Percentiles rank a stretch among this genome's conserved stretches.
Conservation (phyloP, 169 alveolate species). For the Cryptosporidium andersoni region DNA sequence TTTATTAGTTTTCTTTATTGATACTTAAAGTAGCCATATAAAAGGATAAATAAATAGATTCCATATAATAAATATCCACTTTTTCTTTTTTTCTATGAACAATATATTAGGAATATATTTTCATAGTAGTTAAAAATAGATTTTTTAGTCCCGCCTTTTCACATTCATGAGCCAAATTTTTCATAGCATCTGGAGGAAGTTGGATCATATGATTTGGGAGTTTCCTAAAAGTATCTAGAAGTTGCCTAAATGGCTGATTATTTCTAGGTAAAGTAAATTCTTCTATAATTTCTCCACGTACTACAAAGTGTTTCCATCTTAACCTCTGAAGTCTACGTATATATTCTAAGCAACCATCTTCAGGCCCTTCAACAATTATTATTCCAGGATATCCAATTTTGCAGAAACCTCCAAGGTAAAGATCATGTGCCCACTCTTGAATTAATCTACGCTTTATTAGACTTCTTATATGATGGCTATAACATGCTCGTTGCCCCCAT, state of each 20-base stretch:
- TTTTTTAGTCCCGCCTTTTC: slow-evolving; percentile 76
- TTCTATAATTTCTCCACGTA: slow-evolving; percentile 74
- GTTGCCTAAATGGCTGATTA: slow-evolving; percentile 30
- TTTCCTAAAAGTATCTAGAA: slow-evolving; percentile 44
- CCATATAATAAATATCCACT: slow-evolving; percentile 4
- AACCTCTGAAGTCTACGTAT: slow-evolving; percentile 76
- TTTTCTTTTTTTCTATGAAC: background rate
- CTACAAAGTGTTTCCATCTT: slow-evolving; percentile 78
- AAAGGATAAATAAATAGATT: background rate
- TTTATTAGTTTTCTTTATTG: background rate
- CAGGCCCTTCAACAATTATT: slow-evolving; percentile 77
- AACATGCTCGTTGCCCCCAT: slow-evolving; percentile 73
- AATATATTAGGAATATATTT: slow-evolving; percentile 69
- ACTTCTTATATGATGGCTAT: slow-evolving; percentile 76
- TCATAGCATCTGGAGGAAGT: slow-evolving; percentile 74
- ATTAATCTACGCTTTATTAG: slow-evolving; percentile 73
- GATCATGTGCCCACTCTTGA: slow-evolving; percentile 77
- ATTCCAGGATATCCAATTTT: slow-evolving; percentile 80
- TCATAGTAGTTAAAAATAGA: slow-evolving; percentile 77
- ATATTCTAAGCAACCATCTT: slow-evolving; percentile 76
- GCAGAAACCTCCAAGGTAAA: slow-evolving; percentile 78
- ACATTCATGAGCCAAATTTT: slow-evolving; percentile 74
- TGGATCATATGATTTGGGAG: slow-evolving; percentile 74
- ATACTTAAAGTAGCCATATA: background rate
- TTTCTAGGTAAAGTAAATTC: slow-evolving; percentile 66